These are phyloP conservation scores for Chlorella sp. DNA, from an alignment of 139 green algal species.

Conservation along the genomic window DNA sequence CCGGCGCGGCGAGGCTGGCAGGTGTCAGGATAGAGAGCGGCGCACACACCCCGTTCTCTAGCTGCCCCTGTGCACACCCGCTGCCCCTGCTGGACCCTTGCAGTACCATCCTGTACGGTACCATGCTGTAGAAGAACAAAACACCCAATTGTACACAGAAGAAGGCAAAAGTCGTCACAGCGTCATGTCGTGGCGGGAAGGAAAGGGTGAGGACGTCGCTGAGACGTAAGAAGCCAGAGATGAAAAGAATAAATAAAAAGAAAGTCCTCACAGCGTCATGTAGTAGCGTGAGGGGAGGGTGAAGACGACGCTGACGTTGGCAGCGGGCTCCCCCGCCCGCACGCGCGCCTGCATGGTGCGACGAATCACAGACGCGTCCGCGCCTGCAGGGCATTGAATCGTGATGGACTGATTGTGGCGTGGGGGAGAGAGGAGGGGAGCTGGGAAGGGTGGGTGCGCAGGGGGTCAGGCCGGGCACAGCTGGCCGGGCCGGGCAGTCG, in stretches of 20 bases:
- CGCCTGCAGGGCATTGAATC: slow-evolving; percentile 57
- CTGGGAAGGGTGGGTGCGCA: background rate
- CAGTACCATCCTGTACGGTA: too few relatives aligned
- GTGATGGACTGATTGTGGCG: too few relatives aligned
- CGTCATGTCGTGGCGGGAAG: slow-evolving; percentile 29
- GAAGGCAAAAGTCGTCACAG: too few relatives aligned
- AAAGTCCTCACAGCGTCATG: slow-evolving; percentile 44
- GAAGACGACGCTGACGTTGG: slow-evolving; percentile 64
- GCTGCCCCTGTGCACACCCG: background rate
- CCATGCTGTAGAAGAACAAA: too few relatives aligned
- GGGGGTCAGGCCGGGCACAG: background rate
- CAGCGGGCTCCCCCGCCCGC: slow-evolving; percentile 40
- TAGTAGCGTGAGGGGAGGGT: slow-evolving; percentile 44
- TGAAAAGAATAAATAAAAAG: too few relatives aligned
- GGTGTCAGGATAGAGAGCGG: too few relatives aligned
- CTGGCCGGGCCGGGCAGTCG: background rate
- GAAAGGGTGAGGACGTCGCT: slow-evolving; percentile 56
- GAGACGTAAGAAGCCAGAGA: too few relatives aligned
- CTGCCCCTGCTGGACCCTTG: background rate
- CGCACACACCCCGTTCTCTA: too few relatives aligned
- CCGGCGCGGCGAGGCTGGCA: too few relatives aligned
- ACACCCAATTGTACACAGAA: too few relatives aligned
- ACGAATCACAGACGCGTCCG: slow-evolving; percentile 67
- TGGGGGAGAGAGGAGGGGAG: background rate
- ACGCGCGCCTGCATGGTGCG: slow-evolving; percentile 53